phyloP scores from a whole-genome alignment of 768 basidiomycete genomes.

The Royoungia palumana region DNA sequence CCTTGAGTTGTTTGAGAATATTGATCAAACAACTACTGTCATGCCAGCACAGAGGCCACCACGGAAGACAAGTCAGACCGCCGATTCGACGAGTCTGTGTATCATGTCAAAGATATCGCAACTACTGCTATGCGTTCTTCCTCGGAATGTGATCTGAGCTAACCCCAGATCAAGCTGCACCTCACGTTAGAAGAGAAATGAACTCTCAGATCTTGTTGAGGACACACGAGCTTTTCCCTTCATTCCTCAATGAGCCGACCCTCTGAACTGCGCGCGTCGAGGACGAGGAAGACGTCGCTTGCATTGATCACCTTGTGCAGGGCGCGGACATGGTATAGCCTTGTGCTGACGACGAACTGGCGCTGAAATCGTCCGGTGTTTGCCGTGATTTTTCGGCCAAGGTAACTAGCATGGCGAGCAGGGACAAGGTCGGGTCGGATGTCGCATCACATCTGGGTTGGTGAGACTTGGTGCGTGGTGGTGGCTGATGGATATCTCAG shows the following conservation, averaged over 20 bases:
- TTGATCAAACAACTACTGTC: constrained; percentile 88
- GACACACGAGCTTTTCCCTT: constrained; percentile 87
- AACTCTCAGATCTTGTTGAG: constrained; percentile 94
- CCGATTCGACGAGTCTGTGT: constrained; percentile 81
- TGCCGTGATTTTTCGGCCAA: constrained; percentile 16
- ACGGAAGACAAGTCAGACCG: constrained; percentile 76
- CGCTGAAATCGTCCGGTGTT: constrained; percentile 28
- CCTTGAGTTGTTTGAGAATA: constrained; percentile 77
- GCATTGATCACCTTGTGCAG: constrained; percentile 92
- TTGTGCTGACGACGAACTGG: constrained; percentile 20
- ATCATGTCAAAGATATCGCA: constrained; percentile 85
- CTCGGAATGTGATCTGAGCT: constrained; percentile 79
- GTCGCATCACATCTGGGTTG: too few species aligned
- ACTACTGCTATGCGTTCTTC: constrained; percentile 85
- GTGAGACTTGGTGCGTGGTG: constrained; percentile 38
- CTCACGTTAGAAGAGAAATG: not conserved
- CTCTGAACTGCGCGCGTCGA: constrained; percentile 94
- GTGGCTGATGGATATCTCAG: too few species aligned
- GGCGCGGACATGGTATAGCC: constrained; percentile 74
- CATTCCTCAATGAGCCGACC: constrained; percentile 90
- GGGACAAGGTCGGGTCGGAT: constrained; percentile 65
- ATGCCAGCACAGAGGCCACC: constrained; percentile 70
- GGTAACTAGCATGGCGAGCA: constrained; percentile 51
- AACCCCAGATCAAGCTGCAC: not conserved
- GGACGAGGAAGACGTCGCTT: constrained; percentile 82